phyloP scores from a whole-genome alignment of 2,329 filamentous ascomycete genomes.

The Colletotrichum shisoi region DNA sequence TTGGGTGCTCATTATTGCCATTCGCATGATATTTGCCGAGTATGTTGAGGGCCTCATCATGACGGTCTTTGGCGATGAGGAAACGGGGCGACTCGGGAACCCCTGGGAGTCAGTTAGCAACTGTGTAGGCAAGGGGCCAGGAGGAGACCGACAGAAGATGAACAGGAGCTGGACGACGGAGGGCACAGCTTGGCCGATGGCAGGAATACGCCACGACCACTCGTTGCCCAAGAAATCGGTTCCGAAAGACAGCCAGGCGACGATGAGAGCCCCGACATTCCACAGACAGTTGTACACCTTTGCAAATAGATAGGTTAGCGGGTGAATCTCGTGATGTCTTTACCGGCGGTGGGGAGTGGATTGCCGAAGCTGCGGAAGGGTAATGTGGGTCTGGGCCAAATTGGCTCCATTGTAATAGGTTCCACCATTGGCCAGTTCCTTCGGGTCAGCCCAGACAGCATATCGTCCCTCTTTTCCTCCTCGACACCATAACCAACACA shows the following conservation, averaged over 20 bases:
- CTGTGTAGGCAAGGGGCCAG: neutral
- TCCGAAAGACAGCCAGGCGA: conserved; percentile 60
- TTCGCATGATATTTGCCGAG: conserved; percentile 49
- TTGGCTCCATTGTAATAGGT: too few relatives aligned
- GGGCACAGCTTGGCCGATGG: conserved; percentile 58
- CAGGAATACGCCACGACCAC: conserved; percentile 63
- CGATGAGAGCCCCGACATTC: conserved; percentile 59
- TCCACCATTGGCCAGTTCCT: too few relatives aligned
- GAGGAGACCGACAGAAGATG: conserved; percentile 52
- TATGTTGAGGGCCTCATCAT: conserved; percentile 49
- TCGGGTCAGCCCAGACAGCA: too few relatives aligned
- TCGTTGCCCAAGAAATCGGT: conserved; percentile 56
- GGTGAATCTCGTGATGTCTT: neutral
- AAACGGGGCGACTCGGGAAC: conserved; percentile 56
- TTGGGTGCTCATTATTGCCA: conserved; percentile 51
- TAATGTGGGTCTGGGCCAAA: neutral
- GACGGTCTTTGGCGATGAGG: conserved; percentile 51
- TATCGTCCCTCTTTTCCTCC: too few relatives aligned
- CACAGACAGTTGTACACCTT: conserved; percentile 58
- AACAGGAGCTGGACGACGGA: conserved; percentile 58
- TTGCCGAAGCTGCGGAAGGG: neutral
- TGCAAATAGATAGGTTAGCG: neutral
- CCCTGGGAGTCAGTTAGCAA: conserved; percentile 40
- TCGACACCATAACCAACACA: too few relatives aligned
- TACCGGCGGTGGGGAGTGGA: neutral